Conservation (phyloP, 257 asterid genomes). For the Forsythia viridissima region DNA sequence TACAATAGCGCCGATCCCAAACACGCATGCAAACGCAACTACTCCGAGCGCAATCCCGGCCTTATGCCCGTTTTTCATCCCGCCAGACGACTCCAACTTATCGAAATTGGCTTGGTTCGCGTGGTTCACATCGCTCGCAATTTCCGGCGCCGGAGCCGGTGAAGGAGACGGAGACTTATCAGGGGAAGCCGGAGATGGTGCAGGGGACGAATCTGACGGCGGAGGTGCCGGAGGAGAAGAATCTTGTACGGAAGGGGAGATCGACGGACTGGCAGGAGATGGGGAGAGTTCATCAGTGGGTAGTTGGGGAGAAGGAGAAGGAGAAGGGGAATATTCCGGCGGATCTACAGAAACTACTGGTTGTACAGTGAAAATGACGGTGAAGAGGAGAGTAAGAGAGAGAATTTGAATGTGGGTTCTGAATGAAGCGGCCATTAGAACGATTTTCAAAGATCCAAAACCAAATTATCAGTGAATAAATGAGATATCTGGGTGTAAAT, state of each 20-base stretch:
- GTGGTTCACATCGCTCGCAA: constrained; percentile 4
- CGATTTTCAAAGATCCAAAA: not conserved
- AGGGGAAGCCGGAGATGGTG: not conserved
- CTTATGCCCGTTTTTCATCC: constrained; percentile 58
- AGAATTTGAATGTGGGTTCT: constrained; percentile 7
- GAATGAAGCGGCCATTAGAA: not conserved
- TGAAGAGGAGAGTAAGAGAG: constrained; percentile 26
- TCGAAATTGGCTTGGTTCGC: constrained; percentile 15
- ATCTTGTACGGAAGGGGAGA: constrained; percentile 17
- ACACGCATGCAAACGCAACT: constrained; percentile 41
- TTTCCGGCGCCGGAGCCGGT: constrained; percentile 35
- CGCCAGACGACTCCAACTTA: constrained; percentile 32
- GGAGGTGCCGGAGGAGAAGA: constrained; percentile 57
- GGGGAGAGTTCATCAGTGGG: constrained; percentile 26
- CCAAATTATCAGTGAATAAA: not conserved
- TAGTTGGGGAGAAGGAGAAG: constrained; percentile 46
- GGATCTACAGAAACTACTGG: constrained; percentile 33
- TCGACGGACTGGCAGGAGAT: constrained; percentile 23
- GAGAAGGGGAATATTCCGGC: constrained; percentile 44
- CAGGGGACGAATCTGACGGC: constrained; percentile 25
- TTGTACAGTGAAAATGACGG: constrained; percentile 21
- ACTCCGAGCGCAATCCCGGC: constrained; percentile 75
- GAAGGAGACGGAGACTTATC: constrained; percentile 35
- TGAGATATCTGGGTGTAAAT: too few relatives aligned
- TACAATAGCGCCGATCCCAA: constrained; percentile 51